These are phyloP conservation scores for Peltaster fructicola DNA, from an alignment of 2,329 filamentous ascomycete genomes.

Conservation along the genomic window DNA sequence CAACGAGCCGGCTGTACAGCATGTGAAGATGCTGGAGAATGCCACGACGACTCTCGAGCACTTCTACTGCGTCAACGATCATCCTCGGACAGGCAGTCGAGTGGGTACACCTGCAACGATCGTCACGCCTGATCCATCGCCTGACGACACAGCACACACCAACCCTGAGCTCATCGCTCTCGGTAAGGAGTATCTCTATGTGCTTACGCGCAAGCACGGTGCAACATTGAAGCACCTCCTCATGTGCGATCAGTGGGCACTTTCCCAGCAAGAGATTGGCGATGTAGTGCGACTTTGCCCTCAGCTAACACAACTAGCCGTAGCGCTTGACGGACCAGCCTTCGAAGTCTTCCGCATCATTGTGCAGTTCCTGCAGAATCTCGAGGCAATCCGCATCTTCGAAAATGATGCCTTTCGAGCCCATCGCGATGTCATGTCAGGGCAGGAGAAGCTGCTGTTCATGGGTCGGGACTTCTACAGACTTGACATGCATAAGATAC, in stretches of 20 bases:
- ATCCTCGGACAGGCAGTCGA: no score
- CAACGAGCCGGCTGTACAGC: slow-evolving; percentile 13
- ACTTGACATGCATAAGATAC: slow-evolving; percentile 10
- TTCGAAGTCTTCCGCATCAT: slow-evolving; percentile 30
- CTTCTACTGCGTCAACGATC: slow-evolving; percentile 28
- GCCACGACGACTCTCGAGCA: slow-evolving; percentile 13
- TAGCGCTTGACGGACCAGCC: slow-evolving; percentile 38
- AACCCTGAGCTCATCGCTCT: no score
- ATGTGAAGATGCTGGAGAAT: slow-evolving; percentile 19
- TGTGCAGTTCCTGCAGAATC: slow-evolving; percentile 21
- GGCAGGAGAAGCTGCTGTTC: slow-evolving; percentile 16
- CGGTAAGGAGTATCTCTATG: slow-evolving; percentile 31
- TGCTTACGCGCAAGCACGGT: slow-evolving; percentile 34
- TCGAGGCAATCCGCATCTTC: slow-evolving; percentile 25
- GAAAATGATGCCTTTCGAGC: slow-evolving; percentile 10
- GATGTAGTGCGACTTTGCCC: slow-evolving; percentile 37
- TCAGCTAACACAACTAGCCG: slow-evolving; percentile 39
- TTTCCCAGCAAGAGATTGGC: slow-evolving; percentile 31
- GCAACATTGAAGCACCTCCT: slow-evolving; percentile 37
- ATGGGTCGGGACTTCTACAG: slow-evolving; percentile 11
- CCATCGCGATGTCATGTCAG: slow-evolving; percentile 6
- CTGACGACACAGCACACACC: no score
- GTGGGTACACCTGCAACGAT: no score
- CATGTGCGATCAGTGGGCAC: slow-evolving; percentile 36
- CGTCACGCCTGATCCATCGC: no score